These are phyloP conservation scores for Rhododendron griersonianum DNA, from an alignment of 148 eudicot genomes.

Conservation along the genomic window DNA sequence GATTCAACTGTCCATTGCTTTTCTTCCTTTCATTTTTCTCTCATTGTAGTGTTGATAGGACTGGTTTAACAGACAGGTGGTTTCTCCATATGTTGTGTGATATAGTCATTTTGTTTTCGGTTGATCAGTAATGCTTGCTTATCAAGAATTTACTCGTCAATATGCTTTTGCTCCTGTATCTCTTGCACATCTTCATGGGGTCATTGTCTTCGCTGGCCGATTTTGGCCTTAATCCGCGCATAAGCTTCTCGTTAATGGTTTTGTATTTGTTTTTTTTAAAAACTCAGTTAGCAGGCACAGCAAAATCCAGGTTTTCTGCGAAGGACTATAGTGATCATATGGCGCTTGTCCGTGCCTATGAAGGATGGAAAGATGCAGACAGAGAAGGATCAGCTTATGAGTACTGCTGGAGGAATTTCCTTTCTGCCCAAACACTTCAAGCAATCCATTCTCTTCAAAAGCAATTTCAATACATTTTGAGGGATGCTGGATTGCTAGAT, in stretches of 20 bases:
- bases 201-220: not conserved
- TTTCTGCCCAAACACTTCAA: slow-evolving; percentile 96
- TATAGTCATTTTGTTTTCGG: not conserved
- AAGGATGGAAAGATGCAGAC: slow-evolving; percentile 99
- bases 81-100: not conserved
- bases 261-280: not conserved
- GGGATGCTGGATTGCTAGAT: slow-evolving; percentile 77
- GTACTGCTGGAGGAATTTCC: slow-evolving; percentile 98
- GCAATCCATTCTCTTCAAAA: slow-evolving; percentile 97
- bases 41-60: not conserved
- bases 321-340: slow-evolving; percentile 99
- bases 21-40: not conserved
- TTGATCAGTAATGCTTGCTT: not conserved
- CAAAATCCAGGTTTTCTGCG: slow-evolving; percentile 96
- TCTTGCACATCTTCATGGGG: not conserved
- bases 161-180: not conserved
- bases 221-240: not conserved
- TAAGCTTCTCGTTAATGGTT: not conserved
- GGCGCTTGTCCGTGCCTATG: slow-evolving; percentile 99
- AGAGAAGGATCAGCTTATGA: slow-evolving; percentile 99
- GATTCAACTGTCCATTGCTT: not conserved
- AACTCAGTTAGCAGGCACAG: slow-evolving; percentile 91
- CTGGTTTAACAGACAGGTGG: not conserved
- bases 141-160: not conserved
- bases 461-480: slow-evolving; percentile 79